Conservation (phyloP, 805 yeast species). For the Blastobotrys parvus region DNA sequence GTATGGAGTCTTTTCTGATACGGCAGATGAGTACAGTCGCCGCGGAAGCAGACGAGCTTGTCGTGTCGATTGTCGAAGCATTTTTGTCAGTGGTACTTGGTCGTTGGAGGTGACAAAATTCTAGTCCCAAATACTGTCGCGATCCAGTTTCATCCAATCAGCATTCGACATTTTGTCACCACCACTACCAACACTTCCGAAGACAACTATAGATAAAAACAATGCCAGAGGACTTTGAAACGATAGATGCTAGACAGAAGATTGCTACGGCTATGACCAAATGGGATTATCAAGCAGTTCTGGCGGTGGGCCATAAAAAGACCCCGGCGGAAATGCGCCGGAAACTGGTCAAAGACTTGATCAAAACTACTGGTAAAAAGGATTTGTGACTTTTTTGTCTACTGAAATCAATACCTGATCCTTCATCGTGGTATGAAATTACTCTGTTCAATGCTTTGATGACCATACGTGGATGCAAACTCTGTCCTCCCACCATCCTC, state of each 20-base stretch:
- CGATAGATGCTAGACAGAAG: slow-evolving; percentile 3
- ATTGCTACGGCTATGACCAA: slow-evolving; percentile 4
- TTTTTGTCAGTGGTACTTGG: neutral
- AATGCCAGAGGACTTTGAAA: slow-evolving; percentile 9
- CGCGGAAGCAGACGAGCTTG: slow-evolving; percentile 2
- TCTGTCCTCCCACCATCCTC: too few species aligned
- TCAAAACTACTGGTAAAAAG: neutral
- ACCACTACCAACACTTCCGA: neutral
- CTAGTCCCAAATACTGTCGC: neutral
- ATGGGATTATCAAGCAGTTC: slow-evolving; percentile 6
- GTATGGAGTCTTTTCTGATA: neutral
- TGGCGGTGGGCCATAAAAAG: neutral
- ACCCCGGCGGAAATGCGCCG: slow-evolving; percentile 11
- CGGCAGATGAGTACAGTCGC: neutral
- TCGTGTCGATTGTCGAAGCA: slow-evolving; percentile 3
- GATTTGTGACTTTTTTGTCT: too few species aligned
- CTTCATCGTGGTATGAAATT: too few species aligned
- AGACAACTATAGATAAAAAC: neutral
- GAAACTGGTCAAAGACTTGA: slow-evolving; percentile 3
- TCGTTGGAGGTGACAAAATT: neutral
- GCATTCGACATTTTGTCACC: neutral
- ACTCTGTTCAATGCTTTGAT: too few species aligned
- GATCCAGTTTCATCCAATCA: neutral
- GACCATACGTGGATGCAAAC: too few species aligned
- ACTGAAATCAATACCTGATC: too few species aligned